Evolutionary conservation across 2,329 filamentous ascomycete genomes (phyloP).

Genomic region (Cladosporium sp.): DNA sequence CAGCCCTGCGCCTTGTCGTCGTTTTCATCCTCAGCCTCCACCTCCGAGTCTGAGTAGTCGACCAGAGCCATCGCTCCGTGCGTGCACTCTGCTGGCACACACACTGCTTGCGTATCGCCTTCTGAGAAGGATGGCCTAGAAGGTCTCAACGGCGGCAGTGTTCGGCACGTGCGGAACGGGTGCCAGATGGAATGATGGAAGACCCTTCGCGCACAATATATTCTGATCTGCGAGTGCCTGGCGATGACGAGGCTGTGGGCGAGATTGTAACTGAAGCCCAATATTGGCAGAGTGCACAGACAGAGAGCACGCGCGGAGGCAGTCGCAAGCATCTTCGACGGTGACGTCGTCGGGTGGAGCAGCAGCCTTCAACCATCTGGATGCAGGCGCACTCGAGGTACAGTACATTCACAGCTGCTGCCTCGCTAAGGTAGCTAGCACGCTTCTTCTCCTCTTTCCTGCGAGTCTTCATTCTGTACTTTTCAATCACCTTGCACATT

Average conservation of each 20-base stretch:
- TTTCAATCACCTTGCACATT: not conserved
- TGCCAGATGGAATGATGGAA: not conserved
- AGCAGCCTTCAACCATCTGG: not conserved
- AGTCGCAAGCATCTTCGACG: not conserved
- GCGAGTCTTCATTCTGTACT: not conserved
- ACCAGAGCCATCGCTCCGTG: slow-evolving; percentile 59
- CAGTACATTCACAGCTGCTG: slow-evolving; percentile 7
- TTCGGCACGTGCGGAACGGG: slow-evolving; percentile 10
- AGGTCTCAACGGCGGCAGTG: not conserved
- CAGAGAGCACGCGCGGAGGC: not conserved
- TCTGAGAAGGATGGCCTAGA: not conserved
- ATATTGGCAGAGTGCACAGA: slow-evolving; percentile 6
- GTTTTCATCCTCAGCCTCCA: slow-evolving; percentile 42
- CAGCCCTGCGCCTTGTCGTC: slow-evolving; percentile 24
- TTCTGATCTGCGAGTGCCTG: not conserved
- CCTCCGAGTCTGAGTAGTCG: slow-evolving; percentile 61
- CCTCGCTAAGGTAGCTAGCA: not conserved
- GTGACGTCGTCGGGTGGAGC: slow-evolving; percentile 8
- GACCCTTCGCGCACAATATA: not conserved
- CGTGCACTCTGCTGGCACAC: slow-evolving; percentile 16
- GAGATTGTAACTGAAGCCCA: not conserved
- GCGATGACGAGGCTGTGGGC: slow-evolving; percentile 5
- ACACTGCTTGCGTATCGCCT: not conserved
- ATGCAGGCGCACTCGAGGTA: slow-evolving; percentile 1
- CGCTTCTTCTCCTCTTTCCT: not conserved